Base-by-base conservation (phyloP, 169 alveolate genomes). In the Plasmodium inui region DNA sequence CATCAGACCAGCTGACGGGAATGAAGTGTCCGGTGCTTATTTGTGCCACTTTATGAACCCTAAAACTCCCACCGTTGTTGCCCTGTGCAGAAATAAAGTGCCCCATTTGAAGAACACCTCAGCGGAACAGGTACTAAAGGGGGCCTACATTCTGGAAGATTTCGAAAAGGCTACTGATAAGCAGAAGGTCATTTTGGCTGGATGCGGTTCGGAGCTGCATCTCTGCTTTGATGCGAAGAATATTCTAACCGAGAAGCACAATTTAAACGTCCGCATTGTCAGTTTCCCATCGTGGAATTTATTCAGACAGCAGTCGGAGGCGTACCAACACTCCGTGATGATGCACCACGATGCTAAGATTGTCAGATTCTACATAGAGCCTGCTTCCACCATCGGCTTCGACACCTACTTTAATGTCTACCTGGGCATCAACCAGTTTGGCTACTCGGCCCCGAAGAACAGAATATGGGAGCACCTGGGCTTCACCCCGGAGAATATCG, bases 211-310 rank as follows among this genome's bases (percentile, higher is more conserved):
- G 34, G 98, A 96, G 85, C 74, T 96, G 37, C 97, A 94, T 44
- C 84, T 95, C 73, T 89, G 96, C 81, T 90, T 94, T n/a, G 96
- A 91, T 55, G 97, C 98, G 7, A 85, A 83, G 81, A 73, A 94
- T 41, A 78, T 85, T 82, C 74, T 95, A 83, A 91, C 93, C 80
- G 30, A 26, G 39, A 88, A 95, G 67, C 92, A 84, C 44, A 90
- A 89, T 53, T 82, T 70, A 57, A 88, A 94, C 81, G 96, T 95
- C 7, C 97, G 98, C 61, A 83, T 96, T 53, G 98, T 97, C 22
- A 96, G 98, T 22, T 93, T 97, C 85, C 97, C 97, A 22, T 96
- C 97, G 82, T 97, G 97, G 98, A 96, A 92, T 30, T 88, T 96
- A 55, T 96, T 96, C 82, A 95, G 81, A 57, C 95, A 93, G 57